Conservation (phyloP, 306 rosid genomes). For the Boehmeria nivea region DNA sequence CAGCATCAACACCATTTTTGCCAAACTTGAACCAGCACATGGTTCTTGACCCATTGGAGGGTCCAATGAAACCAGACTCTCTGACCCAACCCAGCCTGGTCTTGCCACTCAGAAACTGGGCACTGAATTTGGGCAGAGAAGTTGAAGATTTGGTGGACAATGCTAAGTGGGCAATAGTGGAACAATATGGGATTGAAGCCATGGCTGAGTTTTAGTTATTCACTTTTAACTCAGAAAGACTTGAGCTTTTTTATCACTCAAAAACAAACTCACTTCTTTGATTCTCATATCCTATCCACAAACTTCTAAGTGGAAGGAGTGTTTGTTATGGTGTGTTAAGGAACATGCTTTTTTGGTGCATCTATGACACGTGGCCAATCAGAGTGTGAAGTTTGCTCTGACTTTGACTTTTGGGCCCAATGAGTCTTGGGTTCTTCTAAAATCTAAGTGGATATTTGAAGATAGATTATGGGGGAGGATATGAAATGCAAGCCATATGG, state of each 20-base stretch:
- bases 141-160: conserved; percentile 32
- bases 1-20: conserved; percentile 78
- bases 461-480: too few species aligned
- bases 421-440: too few species aligned
- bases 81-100: conserved; percentile 35
- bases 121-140: conserved; percentile 30
- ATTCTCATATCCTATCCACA: conserved; percentile 43
- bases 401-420: neutral
- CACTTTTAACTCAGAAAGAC: neutral
- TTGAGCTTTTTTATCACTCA: conserved; percentile 1
- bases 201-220: conserved; percentile 32
- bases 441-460: too few species aligned
- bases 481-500: too few species aligned
- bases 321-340: conserved; percentile 3
- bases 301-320: conserved; percentile 10
- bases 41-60: conserved; percentile 72
- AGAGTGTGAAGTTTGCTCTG: neutral
- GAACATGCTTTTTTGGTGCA: neutral
- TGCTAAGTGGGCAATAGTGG: conserved; percentile 26
- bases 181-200: conserved; percentile 61
- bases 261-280: neutral
- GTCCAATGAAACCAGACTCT: conserved; percentile 45
- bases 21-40: conserved; percentile 90
- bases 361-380: neutral
- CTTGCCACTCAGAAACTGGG: conserved; percentile 47